phyloP scores from a whole-genome alignment of 441 rosid species.

The Euphorbia celastroides region DNA sequence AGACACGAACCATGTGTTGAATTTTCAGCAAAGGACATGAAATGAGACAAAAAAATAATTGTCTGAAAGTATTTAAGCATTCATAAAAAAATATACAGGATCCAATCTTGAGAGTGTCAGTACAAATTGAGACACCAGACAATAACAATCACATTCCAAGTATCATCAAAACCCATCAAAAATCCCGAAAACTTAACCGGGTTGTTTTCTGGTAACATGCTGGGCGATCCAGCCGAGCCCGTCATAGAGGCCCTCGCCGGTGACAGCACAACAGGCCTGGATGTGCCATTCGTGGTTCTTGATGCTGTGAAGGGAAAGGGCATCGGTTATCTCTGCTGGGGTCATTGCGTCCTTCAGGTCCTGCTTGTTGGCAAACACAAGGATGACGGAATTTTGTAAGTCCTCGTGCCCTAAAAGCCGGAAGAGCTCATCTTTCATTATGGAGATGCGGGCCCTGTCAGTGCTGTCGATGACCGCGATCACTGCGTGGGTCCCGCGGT shows the following conservation, averaged over 20 bases:
- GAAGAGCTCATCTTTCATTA: conserved; percentile 83
- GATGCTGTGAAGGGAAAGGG: conserved; percentile 86
- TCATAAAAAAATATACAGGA: conserved; percentile 24
- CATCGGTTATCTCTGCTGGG: conserved; percentile 89
- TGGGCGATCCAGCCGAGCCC: conserved; percentile 95
- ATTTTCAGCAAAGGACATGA: too few relatives aligned
- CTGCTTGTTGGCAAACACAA: conserved; percentile 92
- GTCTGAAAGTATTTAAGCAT: too few relatives aligned
- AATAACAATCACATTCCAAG: conserved; percentile 5
- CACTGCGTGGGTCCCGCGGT: conserved; percentile 90
- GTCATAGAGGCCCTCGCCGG: conserved; percentile 81
- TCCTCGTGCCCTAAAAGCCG: conserved; percentile 76
- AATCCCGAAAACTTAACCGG: conserved; percentile 28
- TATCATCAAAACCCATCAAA: not conserved
- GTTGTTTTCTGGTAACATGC: conserved; percentile 75
- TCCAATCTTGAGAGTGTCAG: conserved; percentile 14
- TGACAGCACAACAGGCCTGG: conserved; percentile 86
- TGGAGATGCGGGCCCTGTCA: conserved; percentile 72
- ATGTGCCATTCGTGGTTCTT: conserved; percentile 99
- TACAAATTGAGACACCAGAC: conserved; percentile 22
- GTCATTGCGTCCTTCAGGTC: conserved; percentile 96
- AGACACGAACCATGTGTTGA: too few relatives aligned
- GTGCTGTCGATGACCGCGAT: conserved; percentile 90
- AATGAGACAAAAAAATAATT: too few relatives aligned
- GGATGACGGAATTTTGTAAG: conserved; percentile 65